Conservation (phyloP, 768 basidiomycete genomes). For the Cubamyces lactineus region DNA sequence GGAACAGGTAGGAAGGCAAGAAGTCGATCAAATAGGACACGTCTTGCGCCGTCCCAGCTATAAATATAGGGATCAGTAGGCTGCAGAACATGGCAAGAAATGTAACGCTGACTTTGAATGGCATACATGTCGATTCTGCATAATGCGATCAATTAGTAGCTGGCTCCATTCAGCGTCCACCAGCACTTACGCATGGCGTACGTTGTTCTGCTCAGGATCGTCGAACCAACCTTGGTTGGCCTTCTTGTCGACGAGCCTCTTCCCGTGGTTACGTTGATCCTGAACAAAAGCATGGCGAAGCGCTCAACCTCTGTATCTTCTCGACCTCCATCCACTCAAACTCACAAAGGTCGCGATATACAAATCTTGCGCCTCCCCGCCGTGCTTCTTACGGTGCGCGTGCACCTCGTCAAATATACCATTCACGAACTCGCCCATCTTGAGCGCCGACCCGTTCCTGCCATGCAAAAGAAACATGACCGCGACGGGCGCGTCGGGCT, state of each 20-base stretch:
- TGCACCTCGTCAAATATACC: slow-evolving; percentile 25
- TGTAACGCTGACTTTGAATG: slow-evolving; percentile 41
- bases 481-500: slow-evolving; percentile 28
- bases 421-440: slow-evolving; percentile 31
- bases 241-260: slow-evolving; percentile 39
- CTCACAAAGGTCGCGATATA: slow-evolving; percentile 52
- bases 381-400: slow-evolving; percentile 8
- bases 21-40: slow-evolving; percentile 83
- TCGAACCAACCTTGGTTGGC: slow-evolving; percentile 45
- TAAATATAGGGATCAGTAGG: background rate
- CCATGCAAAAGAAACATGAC: slow-evolving; percentile 55
- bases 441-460: slow-evolving; percentile 40
- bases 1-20: slow-evolving; percentile 74
- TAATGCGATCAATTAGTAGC: slow-evolving; percentile 21
- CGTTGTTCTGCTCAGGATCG: slow-evolving; percentile 40
- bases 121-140: slow-evolving; percentile 52
- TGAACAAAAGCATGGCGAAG: slow-evolving; percentile 19
- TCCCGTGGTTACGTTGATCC: slow-evolving; percentile 61
- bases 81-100: background rate
- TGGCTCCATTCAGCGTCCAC: background rate
- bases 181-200: slow-evolving; percentile 45
- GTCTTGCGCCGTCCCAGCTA: slow-evolving; percentile 72
- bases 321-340: background rate
- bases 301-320: background rate
- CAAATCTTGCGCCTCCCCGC: slow-evolving; percentile 40